phyloP scores from a whole-genome alignment of 345 rosid species.

The Angophora floribunda region DNA sequence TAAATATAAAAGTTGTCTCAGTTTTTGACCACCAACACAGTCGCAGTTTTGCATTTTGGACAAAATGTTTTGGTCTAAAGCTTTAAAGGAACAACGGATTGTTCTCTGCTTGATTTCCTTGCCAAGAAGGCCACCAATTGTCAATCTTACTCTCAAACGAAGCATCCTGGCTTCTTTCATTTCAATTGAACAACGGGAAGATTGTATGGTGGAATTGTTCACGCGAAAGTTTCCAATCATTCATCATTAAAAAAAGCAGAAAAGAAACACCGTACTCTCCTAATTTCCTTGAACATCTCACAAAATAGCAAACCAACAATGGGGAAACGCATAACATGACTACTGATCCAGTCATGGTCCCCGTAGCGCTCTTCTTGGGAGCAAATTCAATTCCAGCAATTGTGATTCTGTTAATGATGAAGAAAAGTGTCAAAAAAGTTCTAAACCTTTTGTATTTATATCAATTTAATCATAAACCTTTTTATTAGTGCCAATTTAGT shows the following conservation, averaged over 20 bases:
- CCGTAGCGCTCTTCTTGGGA: background rate
- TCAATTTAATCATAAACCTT: too few relatives aligned
- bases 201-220: background rate
- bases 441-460: too few relatives aligned
- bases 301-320: background rate
- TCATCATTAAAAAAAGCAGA: too few relatives aligned
- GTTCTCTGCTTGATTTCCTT: background rate
- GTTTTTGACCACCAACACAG: too few relatives aligned
- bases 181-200: background rate
- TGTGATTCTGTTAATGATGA: conserved; percentile 2
- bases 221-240: background rate
- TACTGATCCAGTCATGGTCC: background rate
- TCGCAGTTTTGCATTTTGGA: too few relatives aligned
- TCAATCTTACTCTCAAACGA: background rate
- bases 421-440: too few relatives aligned
- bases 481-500: too few relatives aligned
- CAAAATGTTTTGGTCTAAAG: background rate
- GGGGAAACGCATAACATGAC: background rate
- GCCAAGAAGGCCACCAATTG: background rate
- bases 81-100: background rate
- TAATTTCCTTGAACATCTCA: background rate
- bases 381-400: conserved; percentile 1
- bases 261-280: background rate
- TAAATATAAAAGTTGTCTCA: too few relatives aligned
- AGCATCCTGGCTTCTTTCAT: background rate